Base-by-base conservation (phyloP, 257 asterid species). In the Cruciata laevipes region DNA sequence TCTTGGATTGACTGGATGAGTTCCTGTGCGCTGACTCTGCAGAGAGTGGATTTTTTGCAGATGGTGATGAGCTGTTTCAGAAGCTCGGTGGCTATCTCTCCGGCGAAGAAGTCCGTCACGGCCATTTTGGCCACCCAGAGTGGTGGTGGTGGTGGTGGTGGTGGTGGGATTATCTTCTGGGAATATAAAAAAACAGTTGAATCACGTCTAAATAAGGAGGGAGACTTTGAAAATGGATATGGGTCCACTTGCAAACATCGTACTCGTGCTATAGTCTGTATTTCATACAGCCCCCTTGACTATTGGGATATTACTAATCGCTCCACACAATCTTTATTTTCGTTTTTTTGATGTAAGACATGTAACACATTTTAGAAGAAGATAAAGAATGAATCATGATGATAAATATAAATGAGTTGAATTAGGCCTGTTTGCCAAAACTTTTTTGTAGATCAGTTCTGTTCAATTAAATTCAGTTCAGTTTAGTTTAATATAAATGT, bases 21-120 rank as follows among this genome's bases (percentile, higher is more conserved):
- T 65, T 84, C 94, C 61, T 83, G 76, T 4, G 96, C 96, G 73
- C 91, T 89, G 27, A 94, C 70, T 18, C 89, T 83, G 72, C 95
- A 91, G 6, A 83, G 57, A 30, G 82, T 69, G 21, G 87, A 87
- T 70, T 89, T 87, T 3, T 80, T 71, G 68, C 85, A 58, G 66
- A 91, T 83, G 49, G 73, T 0, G 62, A 85, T 0, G 64, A 91
- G 95, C 64, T 87, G 85, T 63, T 87, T 89, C 8, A 91, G 79
- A 51, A 91, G 96, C 56, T 91, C 96, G 21, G 96, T 82, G 75
- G 95, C 87, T 20, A 91, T 84, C 69, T 91, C 98, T 74, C 95
- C 96, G 80, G 86, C 95, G 76, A 91, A 91, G 7, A 89, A 77
- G 68, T 91, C 98, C 21, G 95, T 89, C 0, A 91, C 87, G 52